A percentile compares a stretch with the other conserved stretches of the same genome.
These are phyloP conservation scores for Exophiala calicioides DNA, from an alignment of 2,329 filamentous ascomycete genomes.

Conservation along the genomic window DNA sequence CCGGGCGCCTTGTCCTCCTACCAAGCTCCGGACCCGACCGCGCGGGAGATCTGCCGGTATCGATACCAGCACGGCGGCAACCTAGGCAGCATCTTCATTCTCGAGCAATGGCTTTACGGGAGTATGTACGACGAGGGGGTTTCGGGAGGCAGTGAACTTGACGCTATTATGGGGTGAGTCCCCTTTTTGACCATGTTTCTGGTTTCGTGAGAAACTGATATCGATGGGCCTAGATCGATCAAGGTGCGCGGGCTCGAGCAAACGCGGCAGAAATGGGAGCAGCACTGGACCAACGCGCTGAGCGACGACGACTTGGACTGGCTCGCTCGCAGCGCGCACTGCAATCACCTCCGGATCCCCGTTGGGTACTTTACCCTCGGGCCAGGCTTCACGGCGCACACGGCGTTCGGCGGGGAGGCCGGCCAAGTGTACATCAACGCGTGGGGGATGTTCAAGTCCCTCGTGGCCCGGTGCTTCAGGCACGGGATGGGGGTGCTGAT, in stretches of 20 bases:
- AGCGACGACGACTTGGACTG: constrained; percentile 55
- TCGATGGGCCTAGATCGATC: constrained; percentile 38
- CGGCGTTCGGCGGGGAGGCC: constrained; percentile 52
- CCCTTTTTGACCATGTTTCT: not conserved
- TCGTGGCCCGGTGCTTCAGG: constrained; percentile 48
- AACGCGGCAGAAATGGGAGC: constrained; percentile 54
- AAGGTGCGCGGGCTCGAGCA: constrained; percentile 50
- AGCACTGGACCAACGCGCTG: constrained; percentile 55
- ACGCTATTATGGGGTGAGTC: constrained; percentile 48
- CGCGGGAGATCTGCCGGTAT: constrained; percentile 47
- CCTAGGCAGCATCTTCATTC: constrained; percentile 60
- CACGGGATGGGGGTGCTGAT: constrained; percentile 59
- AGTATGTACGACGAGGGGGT: constrained; percentile 51
- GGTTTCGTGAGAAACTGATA: not conserved
- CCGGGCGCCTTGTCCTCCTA: not conserved
- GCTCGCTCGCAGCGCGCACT: constrained; percentile 54
- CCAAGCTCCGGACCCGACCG: constrained; percentile 6
- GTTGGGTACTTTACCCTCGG: constrained; percentile 62
- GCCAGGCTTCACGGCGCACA: constrained; percentile 51
- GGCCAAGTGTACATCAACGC: constrained; percentile 54
- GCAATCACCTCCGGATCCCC: constrained; percentile 60
- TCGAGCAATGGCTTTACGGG: constrained; percentile 59
- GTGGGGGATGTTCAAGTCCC: constrained; percentile 53
- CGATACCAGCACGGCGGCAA: constrained; percentile 63
- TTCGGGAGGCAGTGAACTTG: constrained; percentile 52